Evolutionary conservation across 2,329 filamentous ascomycete species (phyloP), one percentile per base, ranked within the genome.

Genomic region (Fusarium devonianum): DNA sequence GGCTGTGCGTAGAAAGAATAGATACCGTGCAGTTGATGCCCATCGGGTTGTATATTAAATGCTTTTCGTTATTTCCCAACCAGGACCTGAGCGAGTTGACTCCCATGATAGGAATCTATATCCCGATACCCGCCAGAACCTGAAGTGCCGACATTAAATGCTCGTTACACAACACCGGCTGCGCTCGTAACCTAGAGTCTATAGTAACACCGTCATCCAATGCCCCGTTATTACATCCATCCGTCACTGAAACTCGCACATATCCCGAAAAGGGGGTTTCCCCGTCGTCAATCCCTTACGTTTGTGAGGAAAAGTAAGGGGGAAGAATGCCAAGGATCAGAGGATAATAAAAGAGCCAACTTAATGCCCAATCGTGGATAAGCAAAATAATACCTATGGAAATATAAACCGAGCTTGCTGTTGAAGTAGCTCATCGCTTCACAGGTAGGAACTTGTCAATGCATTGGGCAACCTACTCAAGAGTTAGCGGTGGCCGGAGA

Each of bases 391-490:
- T 36, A 47, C 30, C 22, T 44, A 53, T 49, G 35, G 32, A 37
- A 49, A 35, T 29, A 38, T 35, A 41, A 39, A n/a, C 12, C 13
- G 37, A 43, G 17, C 23, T 42, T 8, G 43, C 9, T 18, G 17
- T 35, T 39, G 32, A 21, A 47, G 29, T 38, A 40, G 45, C 44
- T 64, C 49, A 65, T 61, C 60, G 60, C 19, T 52, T 64, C 34
- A 32, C 40, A 2, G 62, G 48, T 11, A 63, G 32, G 21, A 63
- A 53, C 19, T 56, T 65, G 22, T 68, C 66, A 32, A 68, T 49
- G 37, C 65, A 68, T 7, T 52, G 49, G 22, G 55, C 49, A n/a
- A 66, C 56, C 67, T 69, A 17, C 22, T 10, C 12, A n/a, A 8
- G 21, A 11, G 47, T 60, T 41, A 63, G 50, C 14, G 12, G 8